Evolutionary conservation across 2,329 filamentous ascomycete genomes (phyloP).

Genomic region (Orbilia oligospora): DNA sequence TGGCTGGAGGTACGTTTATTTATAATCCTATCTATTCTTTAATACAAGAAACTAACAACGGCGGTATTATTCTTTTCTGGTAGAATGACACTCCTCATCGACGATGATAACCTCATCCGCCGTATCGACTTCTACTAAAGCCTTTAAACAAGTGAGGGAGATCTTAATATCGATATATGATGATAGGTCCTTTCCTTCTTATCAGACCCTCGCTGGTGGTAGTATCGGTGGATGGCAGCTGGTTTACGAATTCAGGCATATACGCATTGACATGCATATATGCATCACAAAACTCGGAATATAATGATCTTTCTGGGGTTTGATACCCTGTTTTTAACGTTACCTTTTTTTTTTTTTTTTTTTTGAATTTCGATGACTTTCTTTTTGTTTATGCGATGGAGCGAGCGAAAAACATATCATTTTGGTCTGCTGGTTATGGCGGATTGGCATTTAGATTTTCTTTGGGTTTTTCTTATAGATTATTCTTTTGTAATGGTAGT

Average conservation of each 20-base stretch:
- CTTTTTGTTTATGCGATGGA: slow-evolving; percentile 36
- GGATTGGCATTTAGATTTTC: neutral
- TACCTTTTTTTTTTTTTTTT: neutral
- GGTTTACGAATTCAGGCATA: slow-evolving; percentile 21
- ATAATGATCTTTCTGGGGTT: neutral
- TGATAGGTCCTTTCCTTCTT: neutral
- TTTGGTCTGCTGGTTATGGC: neutral
- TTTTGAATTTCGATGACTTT: neutral
- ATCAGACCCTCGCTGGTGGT: neutral
- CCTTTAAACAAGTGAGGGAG: neutral
- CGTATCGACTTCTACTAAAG: slow-evolving; percentile 51
- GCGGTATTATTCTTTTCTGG: neutral
- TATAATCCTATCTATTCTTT: neutral
- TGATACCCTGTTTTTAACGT: neutral
- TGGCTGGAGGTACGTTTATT: slow-evolving; percentile 41
- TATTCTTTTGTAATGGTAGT: neutral
- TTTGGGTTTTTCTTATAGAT: neutral
- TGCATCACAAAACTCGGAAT: neutral
- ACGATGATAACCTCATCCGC: slow-evolving; percentile 15
- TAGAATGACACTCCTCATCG: slow-evolving; percentile 49
- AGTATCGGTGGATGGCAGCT: slow-evolving; percentile 22
- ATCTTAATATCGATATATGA: no score
- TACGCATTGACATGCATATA: neutral
- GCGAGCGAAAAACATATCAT: slow-evolving; percentile 25
- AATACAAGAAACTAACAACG: neutral